Conservation (phyloP, 768 basidiomycete species). For the Trametes coccinea region DNA sequence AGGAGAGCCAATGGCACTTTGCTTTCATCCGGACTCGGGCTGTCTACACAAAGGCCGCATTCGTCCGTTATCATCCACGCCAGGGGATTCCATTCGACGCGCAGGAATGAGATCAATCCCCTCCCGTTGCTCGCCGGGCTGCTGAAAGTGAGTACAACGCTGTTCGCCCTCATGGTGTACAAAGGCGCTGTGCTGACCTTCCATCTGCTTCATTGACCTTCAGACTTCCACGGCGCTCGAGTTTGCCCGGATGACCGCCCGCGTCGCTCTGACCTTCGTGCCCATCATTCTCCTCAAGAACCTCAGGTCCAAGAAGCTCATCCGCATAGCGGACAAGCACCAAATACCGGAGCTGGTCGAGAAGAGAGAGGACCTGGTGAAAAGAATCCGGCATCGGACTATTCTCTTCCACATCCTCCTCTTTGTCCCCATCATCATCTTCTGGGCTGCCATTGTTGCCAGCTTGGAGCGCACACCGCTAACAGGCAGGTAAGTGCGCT, state of each 20-base stretch:
- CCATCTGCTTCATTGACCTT: conserved; percentile 20
- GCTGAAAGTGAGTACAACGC: conserved; percentile 55
- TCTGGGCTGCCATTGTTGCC: conserved; percentile 70
- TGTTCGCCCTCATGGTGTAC: neutral
- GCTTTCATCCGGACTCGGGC: neutral
- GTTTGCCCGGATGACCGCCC: conserved; percentile 64
- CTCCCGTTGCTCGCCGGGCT: conserved; percentile 59
- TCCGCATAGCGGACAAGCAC: conserved; percentile 50
- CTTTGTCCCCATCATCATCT: conserved; percentile 58
- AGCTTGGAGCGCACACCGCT: conserved; percentile 78
- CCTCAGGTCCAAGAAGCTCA: conserved; percentile 47
- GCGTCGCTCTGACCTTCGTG: conserved; percentile 74
- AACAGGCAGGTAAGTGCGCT: conserved; percentile 70
- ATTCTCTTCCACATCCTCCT: conserved; percentile 55
- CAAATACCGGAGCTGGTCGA: conserved; percentile 53
- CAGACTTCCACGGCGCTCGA: conserved; percentile 77
- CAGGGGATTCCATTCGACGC: conserved; percentile 45
- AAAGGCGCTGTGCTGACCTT: conserved; percentile 3
- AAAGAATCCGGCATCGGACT: conserved; percentile 50
- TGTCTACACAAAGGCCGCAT: neutral
- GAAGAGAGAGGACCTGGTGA: conserved; percentile 48
- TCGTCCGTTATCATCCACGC: neutral
- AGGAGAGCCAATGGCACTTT: too few species aligned
- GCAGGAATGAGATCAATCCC: conserved; percentile 35
- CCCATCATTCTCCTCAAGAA: conserved; percentile 68